Conservation (phyloP, 495 filamentous ascomycete genomes). For the Hypoxylon subgilvum region DNA sequence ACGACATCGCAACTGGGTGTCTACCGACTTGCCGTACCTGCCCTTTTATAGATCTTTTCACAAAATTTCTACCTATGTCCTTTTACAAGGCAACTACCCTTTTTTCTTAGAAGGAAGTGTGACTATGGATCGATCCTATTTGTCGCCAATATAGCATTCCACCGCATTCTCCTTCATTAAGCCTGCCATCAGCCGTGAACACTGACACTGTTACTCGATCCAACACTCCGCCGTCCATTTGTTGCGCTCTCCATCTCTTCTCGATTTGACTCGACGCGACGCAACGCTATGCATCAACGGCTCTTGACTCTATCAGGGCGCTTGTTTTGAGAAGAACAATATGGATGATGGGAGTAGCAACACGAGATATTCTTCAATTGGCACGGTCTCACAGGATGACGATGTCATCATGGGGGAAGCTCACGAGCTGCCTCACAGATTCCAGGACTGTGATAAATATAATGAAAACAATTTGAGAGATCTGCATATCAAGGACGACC, state of each 20-base stretch:
- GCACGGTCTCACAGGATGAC: neutral
- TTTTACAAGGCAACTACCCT: neutral
- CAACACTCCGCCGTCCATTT: neutral
- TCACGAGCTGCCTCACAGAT: neutral
- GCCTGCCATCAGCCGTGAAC: neutral
- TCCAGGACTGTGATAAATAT: neutral
- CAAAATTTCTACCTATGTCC: neutral
- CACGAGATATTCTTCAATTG: neutral
- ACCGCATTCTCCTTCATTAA: neutral
- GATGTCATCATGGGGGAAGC: constrained; percentile 1
- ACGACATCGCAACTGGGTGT: neutral
- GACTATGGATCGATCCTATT: neutral
- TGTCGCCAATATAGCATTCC: neutral
- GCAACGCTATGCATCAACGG: neutral
- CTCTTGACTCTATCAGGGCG: neutral
- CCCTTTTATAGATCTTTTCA: too few species aligned
- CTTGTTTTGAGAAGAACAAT: neutral
- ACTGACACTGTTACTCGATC: too few species aligned
- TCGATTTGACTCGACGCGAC: neutral
- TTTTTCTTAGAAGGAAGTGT: neutral
- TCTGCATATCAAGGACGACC: neutral
- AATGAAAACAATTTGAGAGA: neutral
- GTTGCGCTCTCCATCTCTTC: neutral
- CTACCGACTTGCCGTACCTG: too few species aligned
- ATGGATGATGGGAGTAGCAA: constrained; percentile 1